Evolutionary conservation across 208 protist species (phyloP).

Genomic region (Acanthamoeba divionensis): DNA sequence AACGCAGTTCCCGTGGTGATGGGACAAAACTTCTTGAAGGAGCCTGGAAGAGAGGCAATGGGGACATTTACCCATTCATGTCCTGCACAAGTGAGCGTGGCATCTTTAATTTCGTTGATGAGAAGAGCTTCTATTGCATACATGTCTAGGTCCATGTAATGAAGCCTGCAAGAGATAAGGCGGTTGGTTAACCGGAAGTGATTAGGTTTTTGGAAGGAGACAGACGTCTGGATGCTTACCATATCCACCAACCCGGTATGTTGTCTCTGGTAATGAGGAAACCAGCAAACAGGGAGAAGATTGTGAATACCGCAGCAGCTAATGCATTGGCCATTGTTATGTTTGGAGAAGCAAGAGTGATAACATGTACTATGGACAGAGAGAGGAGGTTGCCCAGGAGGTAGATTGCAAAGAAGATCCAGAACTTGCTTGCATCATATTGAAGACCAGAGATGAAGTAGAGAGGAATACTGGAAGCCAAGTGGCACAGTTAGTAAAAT

Average conservation of each 20-base stretch:
- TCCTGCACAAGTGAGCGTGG: background rate
- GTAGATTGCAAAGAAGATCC: conserved; percentile 40
- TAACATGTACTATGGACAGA: conserved; percentile 10
- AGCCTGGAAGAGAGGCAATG: background rate
- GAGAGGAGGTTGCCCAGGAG: conserved; percentile 50
- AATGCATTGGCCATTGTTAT: conserved; percentile 51
- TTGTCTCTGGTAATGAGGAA: conserved; percentile 50
- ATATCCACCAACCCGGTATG: conserved; percentile 56
- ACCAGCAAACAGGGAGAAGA: conserved; percentile 61
- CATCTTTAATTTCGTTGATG: background rate
- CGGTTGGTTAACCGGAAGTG: background rate
- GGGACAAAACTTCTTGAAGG: background rate
- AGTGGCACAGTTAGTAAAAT: background rate
- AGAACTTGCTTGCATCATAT: background rate
- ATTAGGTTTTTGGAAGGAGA: background rate
- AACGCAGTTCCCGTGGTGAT: background rate
- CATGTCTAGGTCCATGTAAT: conserved; percentile 37
- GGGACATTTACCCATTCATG: background rate
- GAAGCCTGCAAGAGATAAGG: background rate
- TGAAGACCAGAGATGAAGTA: background rate
- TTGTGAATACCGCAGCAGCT: conserved; percentile 8
- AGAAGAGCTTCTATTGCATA: background rate
- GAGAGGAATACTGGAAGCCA: background rate
- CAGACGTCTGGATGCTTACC: background rate
- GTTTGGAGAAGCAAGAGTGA: conserved; percentile 28